Percentiles rank a stretch among this genome's conserved stretches.
These are phyloP conservation scores for Gossypium rotundifolium DNA, from an alignment of 345 rosid species.

Conservation along the genomic window DNA sequence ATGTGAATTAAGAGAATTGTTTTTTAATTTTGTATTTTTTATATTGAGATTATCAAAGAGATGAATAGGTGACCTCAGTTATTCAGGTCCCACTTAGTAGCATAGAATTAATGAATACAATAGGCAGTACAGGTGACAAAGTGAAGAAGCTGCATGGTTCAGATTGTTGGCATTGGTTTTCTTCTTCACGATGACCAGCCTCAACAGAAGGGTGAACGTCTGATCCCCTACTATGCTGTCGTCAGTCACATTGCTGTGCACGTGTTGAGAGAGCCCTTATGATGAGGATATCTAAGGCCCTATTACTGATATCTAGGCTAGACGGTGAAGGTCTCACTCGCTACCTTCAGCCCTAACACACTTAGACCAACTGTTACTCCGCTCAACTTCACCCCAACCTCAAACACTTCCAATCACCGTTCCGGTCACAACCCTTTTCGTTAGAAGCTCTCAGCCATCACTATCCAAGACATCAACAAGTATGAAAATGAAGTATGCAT, in stretches of 20 bases:
- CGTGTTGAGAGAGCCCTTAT: no score
- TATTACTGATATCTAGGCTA: no score
- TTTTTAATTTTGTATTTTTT: neutral
- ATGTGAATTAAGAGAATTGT: conserved; percentile 6
- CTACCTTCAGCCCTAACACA: neutral
- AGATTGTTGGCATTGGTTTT: conserved; percentile 7
- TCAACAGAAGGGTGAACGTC: neutral
- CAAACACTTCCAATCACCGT: neutral
- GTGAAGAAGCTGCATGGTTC: conserved; percentile 27
- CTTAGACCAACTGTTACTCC: neutral
- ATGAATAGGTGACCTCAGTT: neutral
- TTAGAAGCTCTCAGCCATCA: neutral
- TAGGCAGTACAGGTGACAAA: conserved; percentile 30
- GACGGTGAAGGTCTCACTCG: neutral
- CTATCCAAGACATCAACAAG: neutral
- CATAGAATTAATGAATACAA: conserved; percentile 10
- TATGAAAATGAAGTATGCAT: neutral
- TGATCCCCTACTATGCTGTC: neutral
- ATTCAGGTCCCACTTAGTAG: conserved; percentile 20
- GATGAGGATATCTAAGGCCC: no score
- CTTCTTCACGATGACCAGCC: neutral
- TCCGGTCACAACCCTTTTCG: neutral
- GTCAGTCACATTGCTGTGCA: no score
- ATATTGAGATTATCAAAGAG: neutral
- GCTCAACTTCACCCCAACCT: neutral